Base-by-base conservation (phyloP, 495 filamentous ascomycete species). In the Thozetella sp. region DNA sequence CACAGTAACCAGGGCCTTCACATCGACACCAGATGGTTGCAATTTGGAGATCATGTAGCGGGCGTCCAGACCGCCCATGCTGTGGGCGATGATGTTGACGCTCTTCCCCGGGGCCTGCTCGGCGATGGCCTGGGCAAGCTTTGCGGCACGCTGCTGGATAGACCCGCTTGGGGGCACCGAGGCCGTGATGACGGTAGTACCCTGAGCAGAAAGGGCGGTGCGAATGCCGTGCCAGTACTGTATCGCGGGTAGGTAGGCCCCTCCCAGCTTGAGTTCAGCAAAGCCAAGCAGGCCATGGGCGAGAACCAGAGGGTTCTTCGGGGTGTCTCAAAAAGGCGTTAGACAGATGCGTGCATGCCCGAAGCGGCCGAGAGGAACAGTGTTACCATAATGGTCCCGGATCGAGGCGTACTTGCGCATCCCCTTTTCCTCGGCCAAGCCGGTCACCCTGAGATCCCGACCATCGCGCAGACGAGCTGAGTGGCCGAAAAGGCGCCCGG, bases 281-380 rank as follows among this genome's bases (percentile, higher is more conserved):
- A 99, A 99, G 34, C 94, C 94, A 37, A 99, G 77, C 26, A 99
- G 81, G 43, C 94, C 94, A 77, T 99, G 94, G 9, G 93, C 92
- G 6, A 96, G 87, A 43, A 95, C 87, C 34, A 96, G 83, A 12
- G 90, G 90, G 64, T 93, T 65, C 68, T 88, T 87, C 15, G 89
- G 86, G 2, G 82, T 77, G 63, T 76, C 85, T 89, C 25, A 25
- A 1, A 54, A 22, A 11, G 30, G 51, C 22, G 54, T 20, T 12
- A 43, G 30, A 54, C 53, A 57, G 23, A 17, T 37, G 53, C 34
- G 61, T 25, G 37, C 56, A 54, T 23, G 24, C 24, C 22, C 15
- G 24, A 56, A 24, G 50, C 19, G 25, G 37, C 25, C 30, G 46
- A 9, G 54, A 43, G 26, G 2, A 37, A 27, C 57, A 71, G 34